These are phyloP conservation scores for Tillandsia fasciculata DNA, from an alignment of 176 grass and related monocot genomes.

Conservation along the genomic window DNA sequence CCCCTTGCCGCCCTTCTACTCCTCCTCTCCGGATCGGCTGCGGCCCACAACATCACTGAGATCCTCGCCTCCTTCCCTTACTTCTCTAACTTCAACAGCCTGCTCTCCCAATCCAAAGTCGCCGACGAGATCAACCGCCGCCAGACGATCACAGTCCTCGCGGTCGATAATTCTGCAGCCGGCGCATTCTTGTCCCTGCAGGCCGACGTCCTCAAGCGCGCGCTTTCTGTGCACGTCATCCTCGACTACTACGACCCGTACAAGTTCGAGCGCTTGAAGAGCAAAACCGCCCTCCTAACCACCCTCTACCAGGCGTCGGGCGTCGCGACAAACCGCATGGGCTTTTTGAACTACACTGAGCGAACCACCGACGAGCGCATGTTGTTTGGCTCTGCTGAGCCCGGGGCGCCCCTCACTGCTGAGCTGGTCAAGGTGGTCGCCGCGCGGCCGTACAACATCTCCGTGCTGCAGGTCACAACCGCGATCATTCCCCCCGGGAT, in stretches of 20 bases:
- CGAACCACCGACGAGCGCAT: slow-evolving; percentile 33
- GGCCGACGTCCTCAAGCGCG: slow-evolving; percentile 26
- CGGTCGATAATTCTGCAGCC: slow-evolving; percentile 39
- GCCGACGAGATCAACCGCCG: slow-evolving; percentile 58
- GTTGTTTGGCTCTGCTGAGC: slow-evolving; percentile 53
- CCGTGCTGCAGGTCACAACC: slow-evolving; percentile 46
- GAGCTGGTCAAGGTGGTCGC: slow-evolving; percentile 38
- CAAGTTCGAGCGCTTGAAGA: slow-evolving; percentile 42
- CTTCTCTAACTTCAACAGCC: slow-evolving; percentile 44
- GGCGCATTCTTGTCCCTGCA: slow-evolving; percentile 33
- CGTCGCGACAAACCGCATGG: slow-evolving; percentile 33
- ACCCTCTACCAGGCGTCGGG: slow-evolving; percentile 45
- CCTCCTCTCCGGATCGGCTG: slow-evolving; percentile 12
- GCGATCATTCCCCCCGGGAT: slow-evolving; percentile 53
- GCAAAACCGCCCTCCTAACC: slow-evolving; percentile 37
- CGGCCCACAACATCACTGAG: slow-evolving; percentile 44
- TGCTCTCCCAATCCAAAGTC: slow-evolving; percentile 44
- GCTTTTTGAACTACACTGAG: slow-evolving; percentile 63
- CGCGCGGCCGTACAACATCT: slow-evolving; percentile 60
- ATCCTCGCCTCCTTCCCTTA: slow-evolving; percentile 36
- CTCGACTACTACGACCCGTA: slow-evolving; percentile 69
- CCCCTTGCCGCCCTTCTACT: neutral
- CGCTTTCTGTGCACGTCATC: slow-evolving; percentile 55
- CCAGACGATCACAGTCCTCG: slow-evolving; percentile 63
- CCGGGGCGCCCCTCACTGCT: slow-evolving; percentile 31